A percentile compares a stretch with the other conserved stretches of the same genome.
Evolutionary conservation across 768 basidiomycete species (phyloP).

Genomic region (Hygrophorus russula): DNA sequence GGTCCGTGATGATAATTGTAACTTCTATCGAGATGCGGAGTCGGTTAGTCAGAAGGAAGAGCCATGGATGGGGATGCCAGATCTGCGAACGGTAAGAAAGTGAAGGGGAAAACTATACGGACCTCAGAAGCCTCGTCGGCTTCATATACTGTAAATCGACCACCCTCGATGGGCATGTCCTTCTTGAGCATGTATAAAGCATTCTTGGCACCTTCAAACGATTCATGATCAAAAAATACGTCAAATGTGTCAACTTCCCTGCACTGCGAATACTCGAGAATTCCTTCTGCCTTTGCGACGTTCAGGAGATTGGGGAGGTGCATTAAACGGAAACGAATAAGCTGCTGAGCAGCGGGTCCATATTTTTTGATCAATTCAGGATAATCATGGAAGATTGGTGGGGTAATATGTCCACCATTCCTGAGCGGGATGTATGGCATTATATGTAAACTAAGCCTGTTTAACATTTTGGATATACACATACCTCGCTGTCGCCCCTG

Average conservation of each 20-base stretch:
- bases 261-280: conserved; percentile 40
- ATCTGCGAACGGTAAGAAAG: neutral
- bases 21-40: conserved; percentile 23
- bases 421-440: conserved; percentile 18
- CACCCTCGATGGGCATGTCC: conserved; percentile 42
- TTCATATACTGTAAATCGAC: conserved; percentile 21
- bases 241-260: conserved; percentile 46
- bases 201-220: conserved; percentile 30
- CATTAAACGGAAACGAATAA: conserved; percentile 50
- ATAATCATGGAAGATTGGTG: conserved; percentile 52
- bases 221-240: conserved; percentile 32
- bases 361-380: conserved; percentile 28
- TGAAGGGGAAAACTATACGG: conserved; percentile 2
- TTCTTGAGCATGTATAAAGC: conserved; percentile 31
- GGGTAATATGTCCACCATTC: conserved; percentile 63
- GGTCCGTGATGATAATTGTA: conserved; percentile 32
- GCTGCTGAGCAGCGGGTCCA: conserved; percentile 36
- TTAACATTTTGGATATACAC: conserved; percentile 9
- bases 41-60: no score
- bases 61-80: neutral
- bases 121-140: conserved; percentile 20
- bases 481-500: conserved; percentile 66
- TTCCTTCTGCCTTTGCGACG: conserved; percentile 41
- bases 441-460: neutral
- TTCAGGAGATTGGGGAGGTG: conserved; percentile 39